Conservation (phyloP, 2,329 filamentous ascomycete species). For the Aspergillaceae sp. region DNA sequence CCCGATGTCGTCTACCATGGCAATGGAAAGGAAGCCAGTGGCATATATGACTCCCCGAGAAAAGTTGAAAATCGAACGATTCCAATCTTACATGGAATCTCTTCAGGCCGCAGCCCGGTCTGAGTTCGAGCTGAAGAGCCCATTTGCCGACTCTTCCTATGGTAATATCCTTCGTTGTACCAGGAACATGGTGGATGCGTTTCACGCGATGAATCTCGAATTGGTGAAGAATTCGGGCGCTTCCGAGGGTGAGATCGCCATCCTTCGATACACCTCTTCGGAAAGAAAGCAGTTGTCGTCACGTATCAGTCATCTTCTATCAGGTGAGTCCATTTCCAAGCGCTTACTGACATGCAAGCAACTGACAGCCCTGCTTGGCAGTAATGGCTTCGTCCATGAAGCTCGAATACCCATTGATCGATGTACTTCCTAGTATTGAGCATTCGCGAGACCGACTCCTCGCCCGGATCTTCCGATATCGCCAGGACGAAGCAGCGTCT, state of each 20-base stretch:
- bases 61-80: conserved; percentile 77
- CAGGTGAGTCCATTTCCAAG: conserved; percentile 35
- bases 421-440: conserved; percentile 75
- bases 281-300: conserved; percentile 76
- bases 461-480: conserved; percentile 78
- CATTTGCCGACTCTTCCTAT: conserved; percentile 70
- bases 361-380: conserved; percentile 26
- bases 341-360: conserved; percentile 27
- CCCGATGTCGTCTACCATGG: conserved; percentile 62
- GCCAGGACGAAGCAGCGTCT: conserved; percentile 55
- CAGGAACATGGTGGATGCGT: conserved; percentile 77
- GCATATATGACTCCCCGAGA: conserved; percentile 83
- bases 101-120: conserved; percentile 65
- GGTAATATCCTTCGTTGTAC: conserved; percentile 69
- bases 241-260: conserved; percentile 69
- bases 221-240: conserved; percentile 70
- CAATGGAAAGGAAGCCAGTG: conserved; percentile 47
- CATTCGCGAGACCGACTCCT: conserved; percentile 73
- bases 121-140: conserved; percentile 81
- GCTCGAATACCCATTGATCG: conserved; percentile 85
- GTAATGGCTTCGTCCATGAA: conserved; percentile 91
- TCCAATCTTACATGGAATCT: conserved; percentile 62
- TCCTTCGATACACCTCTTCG: conserved; percentile 67
- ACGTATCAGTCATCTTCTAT: conserved; percentile 79
- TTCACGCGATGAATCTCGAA: conserved; percentile 92